phyloP scores from a whole-genome alignment of 768 basidiomycete genomes.

The Russula compacta region DNA sequence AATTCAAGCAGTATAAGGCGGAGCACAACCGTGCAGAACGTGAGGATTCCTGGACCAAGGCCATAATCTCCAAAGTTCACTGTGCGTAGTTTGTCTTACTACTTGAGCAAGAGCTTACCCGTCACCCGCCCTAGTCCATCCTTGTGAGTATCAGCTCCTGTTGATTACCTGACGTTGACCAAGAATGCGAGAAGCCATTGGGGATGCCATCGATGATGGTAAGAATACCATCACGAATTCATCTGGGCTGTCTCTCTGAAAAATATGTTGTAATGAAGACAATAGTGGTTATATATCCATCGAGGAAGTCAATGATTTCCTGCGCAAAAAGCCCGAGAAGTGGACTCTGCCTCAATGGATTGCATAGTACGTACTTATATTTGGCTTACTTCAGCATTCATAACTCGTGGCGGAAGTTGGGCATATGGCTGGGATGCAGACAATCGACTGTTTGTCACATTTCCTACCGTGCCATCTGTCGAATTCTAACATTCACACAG shows the following conservation, averaged over 20 bases:
- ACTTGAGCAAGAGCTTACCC: background rate
- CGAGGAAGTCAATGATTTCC: constrained; percentile 9
- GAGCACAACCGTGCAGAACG: constrained; percentile 8
- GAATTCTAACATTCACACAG: background rate
- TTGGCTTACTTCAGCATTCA: background rate
- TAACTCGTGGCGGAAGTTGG: constrained; percentile 1
- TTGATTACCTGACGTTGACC: background rate
- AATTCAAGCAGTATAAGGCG: constrained; percentile 13
- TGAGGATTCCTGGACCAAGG: constrained; percentile 11
- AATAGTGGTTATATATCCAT: constrained; percentile 13
- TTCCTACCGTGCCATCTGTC: background rate
- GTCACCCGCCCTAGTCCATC: background rate
- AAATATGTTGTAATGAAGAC: background rate
- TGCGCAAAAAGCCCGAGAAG: constrained; percentile 10
- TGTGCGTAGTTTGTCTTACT: background rate
- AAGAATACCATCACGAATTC: background rate
- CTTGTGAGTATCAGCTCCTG: background rate
- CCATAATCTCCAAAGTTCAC: constrained; percentile 8
- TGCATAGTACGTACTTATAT: constrained; percentile 1
- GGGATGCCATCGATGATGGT: constrained; percentile 17
- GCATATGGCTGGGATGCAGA: constrained; percentile 18
- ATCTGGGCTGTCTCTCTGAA: background rate
- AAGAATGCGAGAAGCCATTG: constrained; percentile 6
- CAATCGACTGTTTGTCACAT: constrained; percentile 4
- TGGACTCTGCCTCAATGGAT: constrained; percentile 16